A percentile compares a stretch with the other conserved stretches of the same genome.
These are phyloP conservation scores for Agrocybe chaxingu DNA, from an alignment of 768 basidiomycete genomes.

Conservation along the genomic window DNA sequence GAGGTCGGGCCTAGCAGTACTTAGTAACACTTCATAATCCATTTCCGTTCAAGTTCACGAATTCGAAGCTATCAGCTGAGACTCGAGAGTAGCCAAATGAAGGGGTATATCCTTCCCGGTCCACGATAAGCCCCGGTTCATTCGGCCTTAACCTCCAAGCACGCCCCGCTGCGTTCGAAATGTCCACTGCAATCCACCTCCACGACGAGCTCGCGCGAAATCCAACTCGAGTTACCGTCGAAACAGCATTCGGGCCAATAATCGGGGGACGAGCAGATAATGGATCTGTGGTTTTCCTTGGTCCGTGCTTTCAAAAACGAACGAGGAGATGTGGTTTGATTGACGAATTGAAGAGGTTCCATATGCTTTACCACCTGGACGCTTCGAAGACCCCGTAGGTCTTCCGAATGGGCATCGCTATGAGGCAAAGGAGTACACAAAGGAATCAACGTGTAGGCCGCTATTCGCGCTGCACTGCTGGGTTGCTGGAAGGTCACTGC, in stretches of 20 bases:
- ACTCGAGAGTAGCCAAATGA: too few relatives aligned
- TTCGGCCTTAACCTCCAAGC: background rate
- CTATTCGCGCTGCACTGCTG: conserved; percentile 1
- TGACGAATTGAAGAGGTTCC: conserved; percentile 57
- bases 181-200: conserved; percentile 35
- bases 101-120: too few relatives aligned
- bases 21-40: too few relatives aligned
- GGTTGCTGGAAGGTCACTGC: background rate
- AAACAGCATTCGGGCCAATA: conserved; percentile 55
- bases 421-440: conserved; percentile 55
- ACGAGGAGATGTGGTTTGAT: background rate
- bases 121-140: too few relatives aligned
- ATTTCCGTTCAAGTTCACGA: too few relatives aligned
- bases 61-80: too few relatives aligned
- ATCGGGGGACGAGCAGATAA: conserved; percentile 59
- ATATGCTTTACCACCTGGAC: conserved; percentile 61
- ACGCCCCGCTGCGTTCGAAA: background rate
- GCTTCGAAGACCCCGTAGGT: conserved; percentile 62
- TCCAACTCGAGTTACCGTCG: conserved; percentile 39
- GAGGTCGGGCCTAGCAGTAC: too few relatives aligned
- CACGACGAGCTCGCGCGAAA: conserved; percentile 51
- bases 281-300: conserved; percentile 62
- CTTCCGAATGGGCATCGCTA: conserved; percentile 56
- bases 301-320: conserved; percentile 28
- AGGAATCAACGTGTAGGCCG: conserved; percentile 52